Base-by-base conservation (phyloP, 768 basidiomycete genomes). In the Bullera alba region DNA sequence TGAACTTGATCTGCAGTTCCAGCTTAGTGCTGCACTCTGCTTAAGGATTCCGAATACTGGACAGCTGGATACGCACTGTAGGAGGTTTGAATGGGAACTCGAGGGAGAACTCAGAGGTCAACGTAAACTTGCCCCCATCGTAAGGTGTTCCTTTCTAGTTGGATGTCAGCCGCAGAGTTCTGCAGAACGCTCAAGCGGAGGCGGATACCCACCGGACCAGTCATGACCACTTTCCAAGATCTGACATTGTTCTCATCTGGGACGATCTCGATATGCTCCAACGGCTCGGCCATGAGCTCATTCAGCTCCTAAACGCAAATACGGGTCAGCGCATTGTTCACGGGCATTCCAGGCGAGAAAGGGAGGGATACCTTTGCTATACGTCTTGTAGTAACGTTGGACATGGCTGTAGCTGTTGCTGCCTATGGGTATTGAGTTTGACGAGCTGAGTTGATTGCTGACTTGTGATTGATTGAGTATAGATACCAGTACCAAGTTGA, bases 1-100 rank as follows among this genome's bases (percentile, higher is more conserved):
- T 56, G 59, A 72, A 74, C 35, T 66, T 64, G 56, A 71, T 58
- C 71, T 74, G 36, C 2, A 5, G 23, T 16, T 39, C 35, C 30
- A 48, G 41, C 26, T 27, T 22, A 16, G 29, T 26, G 36, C 6
- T 26, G 26, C 56, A 37, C 32, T 7, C 17, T 12, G 5, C 3
- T 23, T 19, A 39, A 17, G 35, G 22, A 35, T 29, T 35, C 19
- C n/a, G 25, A 45, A 12, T 15, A 19, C n/a, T 16, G 17, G 23
- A 39, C 7, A 22, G 38, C 15, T 1, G 15, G 16, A 21, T 14
- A 54, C 63, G 38, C 37, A 70, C 65, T 10, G 48, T 46, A 19
- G 65, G 69, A 4, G 69, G 57, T 53, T 72, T 71, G 61, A 74
- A 74, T 2, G 73, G 73, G 46, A 67, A 74, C 23, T 71, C 69